Conservation (phyloP, 306 rosid genomes). For the Pachyrhizus erosus region DNA sequence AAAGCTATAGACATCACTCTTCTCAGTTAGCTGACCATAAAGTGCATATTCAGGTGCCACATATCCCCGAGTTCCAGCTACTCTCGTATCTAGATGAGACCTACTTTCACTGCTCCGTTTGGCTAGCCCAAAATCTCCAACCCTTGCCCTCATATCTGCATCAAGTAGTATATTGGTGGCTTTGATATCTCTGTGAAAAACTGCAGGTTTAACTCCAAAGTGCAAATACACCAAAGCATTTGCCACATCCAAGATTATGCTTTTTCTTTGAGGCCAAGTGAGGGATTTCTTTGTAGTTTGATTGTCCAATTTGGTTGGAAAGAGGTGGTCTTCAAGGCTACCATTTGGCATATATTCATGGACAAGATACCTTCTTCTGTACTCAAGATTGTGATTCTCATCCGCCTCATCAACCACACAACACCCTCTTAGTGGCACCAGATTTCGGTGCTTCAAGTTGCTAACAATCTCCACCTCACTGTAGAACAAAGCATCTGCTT, state of each 20-base stretch:
- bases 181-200: conserved; percentile 91
- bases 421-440: conserved; percentile 89
- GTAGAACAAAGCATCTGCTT: conserved; percentile 77
- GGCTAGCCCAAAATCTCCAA: conserved; percentile 93
- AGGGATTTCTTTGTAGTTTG: conserved; percentile 48
- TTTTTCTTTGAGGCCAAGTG: conserved; percentile 93
- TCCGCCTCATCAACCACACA: conserved; percentile 73
- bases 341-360: conserved; percentile 94
- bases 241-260: conserved; percentile 86
- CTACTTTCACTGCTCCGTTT: conserved; percentile 76
- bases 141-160: conserved; percentile 80
- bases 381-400: conserved; percentile 44
- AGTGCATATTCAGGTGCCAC: conserved; percentile 94
- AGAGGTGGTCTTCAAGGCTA: conserved; percentile 76
- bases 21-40: conserved; percentile 92
- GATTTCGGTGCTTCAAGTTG: conserved; percentile 85
- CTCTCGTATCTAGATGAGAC: conserved; percentile 84
- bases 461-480: conserved; percentile 91
- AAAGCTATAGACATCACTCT: conserved; percentile 93
- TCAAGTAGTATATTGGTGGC: conserved; percentile 87
- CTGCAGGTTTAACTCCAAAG: conserved; percentile 88
- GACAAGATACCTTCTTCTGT: conserved; percentile 70
- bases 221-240: conserved; percentile 87
- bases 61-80: conserved; percentile 96
- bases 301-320: conserved; percentile 40